Percentiles rank a stretch among this genome's conserved stretches.
Evolutionary conservation across 495 filamentous ascomycete species (phyloP).

Genomic region (Apodospora peruviana): DNA sequence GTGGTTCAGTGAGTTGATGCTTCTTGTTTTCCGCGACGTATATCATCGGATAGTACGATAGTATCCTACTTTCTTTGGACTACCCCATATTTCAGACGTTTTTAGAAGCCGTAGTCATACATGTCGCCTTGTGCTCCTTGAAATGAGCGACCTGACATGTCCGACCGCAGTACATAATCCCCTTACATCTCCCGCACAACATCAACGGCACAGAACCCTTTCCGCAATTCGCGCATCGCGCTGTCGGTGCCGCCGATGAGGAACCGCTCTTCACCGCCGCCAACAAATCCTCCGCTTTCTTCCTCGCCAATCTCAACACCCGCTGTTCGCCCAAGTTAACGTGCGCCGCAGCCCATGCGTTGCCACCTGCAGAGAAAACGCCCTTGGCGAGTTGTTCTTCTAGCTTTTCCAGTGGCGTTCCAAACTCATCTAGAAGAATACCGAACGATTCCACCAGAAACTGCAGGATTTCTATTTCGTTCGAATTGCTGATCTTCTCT

Average conservation of each 20-base stretch:
- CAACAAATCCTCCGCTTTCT: slow-evolving; percentile 26
- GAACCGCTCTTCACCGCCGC: slow-evolving; percentile 16
- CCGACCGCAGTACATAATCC: slow-evolving; percentile 21
- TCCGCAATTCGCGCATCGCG: slow-evolving; percentile 22
- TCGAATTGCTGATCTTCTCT: slow-evolving; percentile 23
- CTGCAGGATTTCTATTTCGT: slow-evolving; percentile 24
- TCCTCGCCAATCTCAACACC: slow-evolving; percentile 28
- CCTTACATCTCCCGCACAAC: slow-evolving; percentile 26
- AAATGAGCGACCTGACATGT: slow-evolving; percentile 24
- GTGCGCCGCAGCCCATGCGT: slow-evolving; percentile 30
- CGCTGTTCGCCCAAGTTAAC: slow-evolving; percentile 31
- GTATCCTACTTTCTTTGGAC: too few species aligned
- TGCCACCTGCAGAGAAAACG: slow-evolving; percentile 25
- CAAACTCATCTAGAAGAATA: slow-evolving; percentile 22
- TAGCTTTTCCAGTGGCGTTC: slow-evolving; percentile 26
- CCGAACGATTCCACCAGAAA: slow-evolving; percentile 23
- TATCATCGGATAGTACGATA: too few species aligned
- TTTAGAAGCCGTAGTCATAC: slow-evolving; percentile 13
- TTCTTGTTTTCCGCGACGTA: too few species aligned
- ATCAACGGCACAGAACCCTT: slow-evolving; percentile 21
- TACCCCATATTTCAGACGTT: too few species aligned
- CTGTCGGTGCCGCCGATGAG: not conserved
- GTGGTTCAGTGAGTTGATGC: too few species aligned
- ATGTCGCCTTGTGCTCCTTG: slow-evolving; percentile 22
- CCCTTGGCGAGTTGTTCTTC: slow-evolving; percentile 27